Conservation (phyloP, 306 rosid genomes). For the Canavalia gladiata region DNA sequence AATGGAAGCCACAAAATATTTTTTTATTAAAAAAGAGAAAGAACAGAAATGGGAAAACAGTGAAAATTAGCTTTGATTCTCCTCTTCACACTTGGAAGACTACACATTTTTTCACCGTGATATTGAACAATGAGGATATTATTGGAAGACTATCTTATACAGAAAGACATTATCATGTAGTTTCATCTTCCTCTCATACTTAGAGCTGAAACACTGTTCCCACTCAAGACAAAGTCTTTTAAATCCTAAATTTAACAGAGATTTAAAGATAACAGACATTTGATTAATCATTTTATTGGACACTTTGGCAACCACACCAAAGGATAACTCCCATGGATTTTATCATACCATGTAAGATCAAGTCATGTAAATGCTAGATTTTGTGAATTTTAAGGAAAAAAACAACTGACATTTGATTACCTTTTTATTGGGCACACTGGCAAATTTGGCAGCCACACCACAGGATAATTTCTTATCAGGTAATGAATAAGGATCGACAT, state of each 20-base stretch:
- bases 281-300: constrained; percentile 61
- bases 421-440: constrained; percentile 66
- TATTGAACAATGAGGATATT: constrained; percentile 32
- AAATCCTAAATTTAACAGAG: background rate
- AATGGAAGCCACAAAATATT: constrained; percentile 9
- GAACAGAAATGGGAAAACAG: background rate
- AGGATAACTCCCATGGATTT: constrained; percentile 49
- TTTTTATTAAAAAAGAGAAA: background rate
- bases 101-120: constrained; percentile 26
- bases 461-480: constrained; percentile 73
- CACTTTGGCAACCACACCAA: constrained; percentile 58
- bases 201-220: constrained; percentile 18
- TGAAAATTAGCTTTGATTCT: background rate
- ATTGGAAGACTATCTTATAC: constrained; percentile 6
- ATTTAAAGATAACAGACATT: background rate
- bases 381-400: background rate
- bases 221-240: background rate
- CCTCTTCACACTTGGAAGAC: constrained; percentile 26
- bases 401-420: constrained; percentile 49
- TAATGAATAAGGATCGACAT: constrained; percentile 79
- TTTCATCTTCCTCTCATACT: constrained; percentile 26
- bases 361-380: constrained; percentile 28
- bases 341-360: constrained; percentile 23
- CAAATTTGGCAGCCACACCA: constrained; percentile 60
- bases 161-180: constrained; percentile 17